Percentiles rank a stretch among this genome's conserved stretches.
Evolutionary conservation across 495 filamentous ascomycete genomes (phyloP).

Genomic region (Cryomyces minteri): DNA sequence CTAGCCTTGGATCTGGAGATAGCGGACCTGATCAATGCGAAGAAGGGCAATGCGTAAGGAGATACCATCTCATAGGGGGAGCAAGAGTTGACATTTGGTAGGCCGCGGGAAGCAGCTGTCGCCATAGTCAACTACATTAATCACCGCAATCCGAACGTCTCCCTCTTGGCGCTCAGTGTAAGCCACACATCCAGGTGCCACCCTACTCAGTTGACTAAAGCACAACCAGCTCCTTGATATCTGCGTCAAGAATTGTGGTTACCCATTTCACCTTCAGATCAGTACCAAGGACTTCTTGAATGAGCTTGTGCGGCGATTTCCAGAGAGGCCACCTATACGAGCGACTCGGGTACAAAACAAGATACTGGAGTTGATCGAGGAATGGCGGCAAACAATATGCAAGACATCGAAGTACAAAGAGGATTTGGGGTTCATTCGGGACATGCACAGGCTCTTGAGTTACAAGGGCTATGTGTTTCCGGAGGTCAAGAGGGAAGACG

Average conservation of each 20-base stretch:
- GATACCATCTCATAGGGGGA: not conserved
- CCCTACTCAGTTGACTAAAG: slow-evolving; percentile 7
- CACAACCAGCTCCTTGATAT: slow-evolving; percentile 70
- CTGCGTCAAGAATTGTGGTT: slow-evolving; percentile 98
- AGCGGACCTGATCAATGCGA: slow-evolving; percentile 86
- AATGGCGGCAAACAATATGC: slow-evolving; percentile 97
- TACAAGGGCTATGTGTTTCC: slow-evolving; percentile 97
- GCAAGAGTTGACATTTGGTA: slow-evolving; percentile 12
- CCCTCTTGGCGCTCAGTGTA: slow-evolving; percentile 58
- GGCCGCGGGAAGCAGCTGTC: slow-evolving; percentile 84
- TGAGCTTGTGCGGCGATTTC: slow-evolving; percentile 91
- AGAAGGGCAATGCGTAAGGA: slow-evolving; percentile 81
- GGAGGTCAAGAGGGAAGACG: slow-evolving; percentile 80
- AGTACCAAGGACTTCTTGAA: slow-evolving; percentile 97
- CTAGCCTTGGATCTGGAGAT: slow-evolving; percentile 94
- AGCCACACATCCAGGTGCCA: not conserved
- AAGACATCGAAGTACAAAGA: slow-evolving; percentile 94
- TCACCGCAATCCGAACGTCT: slow-evolving; percentile 87
- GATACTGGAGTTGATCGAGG: slow-evolving; percentile 92
- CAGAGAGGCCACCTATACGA: slow-evolving; percentile 77
- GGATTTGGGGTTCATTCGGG: slow-evolving; percentile 85
- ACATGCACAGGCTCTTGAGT: slow-evolving; percentile 90
- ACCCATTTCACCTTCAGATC: slow-evolving; percentile 98
- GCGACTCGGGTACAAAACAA: slow-evolving; percentile 73
- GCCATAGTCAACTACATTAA: slow-evolving; percentile 92